Evolutionary conservation across 1,284 basidiomycete genomes (phyloP).

Genomic region (Trichosporon faecale): DNA sequence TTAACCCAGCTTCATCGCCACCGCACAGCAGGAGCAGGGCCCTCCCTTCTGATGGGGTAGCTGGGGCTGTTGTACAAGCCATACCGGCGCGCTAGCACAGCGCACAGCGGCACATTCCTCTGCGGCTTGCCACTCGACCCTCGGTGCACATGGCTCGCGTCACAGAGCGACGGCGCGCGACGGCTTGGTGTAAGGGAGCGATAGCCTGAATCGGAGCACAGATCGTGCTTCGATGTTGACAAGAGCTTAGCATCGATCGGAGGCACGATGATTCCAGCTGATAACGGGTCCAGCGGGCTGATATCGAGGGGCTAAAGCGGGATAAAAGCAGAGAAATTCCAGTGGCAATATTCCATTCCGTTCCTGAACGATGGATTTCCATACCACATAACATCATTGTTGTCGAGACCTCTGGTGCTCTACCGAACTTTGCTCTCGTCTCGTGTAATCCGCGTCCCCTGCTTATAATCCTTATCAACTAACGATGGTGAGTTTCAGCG

Average conservation of each 20-base stretch:
- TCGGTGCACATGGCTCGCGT: too few relatives aligned
- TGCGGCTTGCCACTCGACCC: too few relatives aligned
- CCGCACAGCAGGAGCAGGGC: neutral
- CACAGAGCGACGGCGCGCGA: too few relatives aligned
- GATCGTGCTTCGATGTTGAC: neutral
- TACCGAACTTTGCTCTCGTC: neutral
- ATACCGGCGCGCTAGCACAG: neutral
- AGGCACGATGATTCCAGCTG: neutral
- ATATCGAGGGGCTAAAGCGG: neutral
- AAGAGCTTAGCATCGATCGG: neutral
- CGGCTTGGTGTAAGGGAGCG: neutral
- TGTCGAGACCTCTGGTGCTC: neutral
- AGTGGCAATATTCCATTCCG: neutral
- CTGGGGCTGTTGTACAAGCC: neutral
- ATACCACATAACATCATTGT: neutral
- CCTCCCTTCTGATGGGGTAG: neutral
- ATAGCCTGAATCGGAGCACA: neutral
- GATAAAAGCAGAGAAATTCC: neutral
- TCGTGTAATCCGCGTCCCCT: neutral
- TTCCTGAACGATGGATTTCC: neutral
- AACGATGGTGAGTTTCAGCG: neutral
- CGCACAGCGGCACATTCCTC: neutral
- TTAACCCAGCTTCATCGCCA: neutral
- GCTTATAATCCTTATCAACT: neutral
- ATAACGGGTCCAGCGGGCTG: neutral